These are phyloP conservation scores for Hypericum androsaemum DNA, from an alignment of 345 rosid genomes.

Conservation along the genomic window DNA sequence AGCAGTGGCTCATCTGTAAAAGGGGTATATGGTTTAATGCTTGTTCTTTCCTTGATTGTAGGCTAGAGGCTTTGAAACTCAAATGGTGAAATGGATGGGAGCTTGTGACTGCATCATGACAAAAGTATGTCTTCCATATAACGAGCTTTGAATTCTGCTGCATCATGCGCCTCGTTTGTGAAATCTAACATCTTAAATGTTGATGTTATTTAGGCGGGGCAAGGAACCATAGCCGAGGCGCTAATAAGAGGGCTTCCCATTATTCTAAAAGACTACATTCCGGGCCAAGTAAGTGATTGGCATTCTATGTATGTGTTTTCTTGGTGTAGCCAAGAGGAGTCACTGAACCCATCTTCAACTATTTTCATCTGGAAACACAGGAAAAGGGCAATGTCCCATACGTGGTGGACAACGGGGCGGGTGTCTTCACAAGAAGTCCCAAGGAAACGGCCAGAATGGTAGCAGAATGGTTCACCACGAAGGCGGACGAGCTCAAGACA, in stretches of 20 bases:
- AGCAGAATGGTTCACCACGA: slow-evolving; percentile 78
- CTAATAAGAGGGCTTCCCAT: slow-evolving; percentile 84
- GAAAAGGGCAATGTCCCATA: slow-evolving; percentile 97
- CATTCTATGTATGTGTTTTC: background rate
- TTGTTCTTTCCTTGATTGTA: slow-evolving; percentile 12
- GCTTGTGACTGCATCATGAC: slow-evolving; percentile 94
- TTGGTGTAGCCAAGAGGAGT: background rate
- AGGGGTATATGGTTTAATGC: background rate
- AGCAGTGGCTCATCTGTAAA: background rate
- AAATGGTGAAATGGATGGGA: slow-evolving; percentile 99
- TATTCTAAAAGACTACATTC: slow-evolving; percentile 92
- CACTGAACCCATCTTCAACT: background rate
- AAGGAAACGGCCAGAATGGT: slow-evolving; percentile 83
- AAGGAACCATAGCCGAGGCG: slow-evolving; percentile 93
- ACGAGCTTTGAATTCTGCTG: background rate
- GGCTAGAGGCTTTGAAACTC: slow-evolving; percentile 84
- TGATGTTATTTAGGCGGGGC: slow-evolving; percentile 65
- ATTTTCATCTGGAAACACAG: slow-evolving; percentile 23
- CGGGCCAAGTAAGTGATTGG: slow-evolving; percentile 64
- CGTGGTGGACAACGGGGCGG: slow-evolving; percentile 89
- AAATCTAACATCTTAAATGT: background rate
- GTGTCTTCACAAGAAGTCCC: slow-evolving; percentile 84
- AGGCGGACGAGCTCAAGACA: slow-evolving; percentile 44
- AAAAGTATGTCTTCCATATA: slow-evolving; percentile 27
- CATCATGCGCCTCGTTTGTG: background rate